Evolutionary conservation across 2,329 filamentous ascomycete genomes (phyloP), one percentile per base, ranked within the genome.

Genomic region (Clarireedia paspali): DNA sequence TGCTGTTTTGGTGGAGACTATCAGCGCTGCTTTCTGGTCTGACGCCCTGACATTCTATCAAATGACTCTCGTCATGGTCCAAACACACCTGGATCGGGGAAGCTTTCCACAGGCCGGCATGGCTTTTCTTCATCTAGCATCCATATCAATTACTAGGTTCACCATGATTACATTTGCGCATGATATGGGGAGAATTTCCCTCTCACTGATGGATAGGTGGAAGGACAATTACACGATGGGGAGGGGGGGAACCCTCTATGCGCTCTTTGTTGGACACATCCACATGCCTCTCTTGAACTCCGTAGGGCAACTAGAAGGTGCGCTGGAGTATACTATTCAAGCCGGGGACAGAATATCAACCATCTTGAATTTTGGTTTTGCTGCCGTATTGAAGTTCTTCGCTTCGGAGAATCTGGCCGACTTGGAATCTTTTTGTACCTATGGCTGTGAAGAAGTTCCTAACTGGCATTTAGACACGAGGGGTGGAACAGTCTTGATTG

Each of bases 31-130:
- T 3, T 89, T 85, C 75, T 91, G 88, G 88, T 84, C 79, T 42
- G 82, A 91, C 63, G 76, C 76, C 20, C 70, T 90, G 9, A 76
- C 83, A n/a, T 90, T 88, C 66, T 91, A 89, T 67, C 82, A 88
- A 62, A 77, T 86, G 26, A 76, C 82, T 0, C 72, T 91, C 14
- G 77, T 83, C 58, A 82, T 91, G 73, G 73, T 90, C 55, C 75
- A 84, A 53, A 75, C 84, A 53, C 85, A 88, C 66, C 72, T 91
- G 6, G 74, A 76, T 2, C 73, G 74, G 10, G 88, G 87, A 0
- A 74, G 78, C 5, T 88, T 87, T 60, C 82, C 87, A 5, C 87
- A 91, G 67, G 83, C 84, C 1, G 83, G 84, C 15, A 78, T 83
- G 71, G 81, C 75, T 0, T 89, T 89, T 63, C 70, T 91, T 2